Base-by-base conservation (phyloP, 768 basidiomycete genomes). In the Hericium rajendrae region DNA sequence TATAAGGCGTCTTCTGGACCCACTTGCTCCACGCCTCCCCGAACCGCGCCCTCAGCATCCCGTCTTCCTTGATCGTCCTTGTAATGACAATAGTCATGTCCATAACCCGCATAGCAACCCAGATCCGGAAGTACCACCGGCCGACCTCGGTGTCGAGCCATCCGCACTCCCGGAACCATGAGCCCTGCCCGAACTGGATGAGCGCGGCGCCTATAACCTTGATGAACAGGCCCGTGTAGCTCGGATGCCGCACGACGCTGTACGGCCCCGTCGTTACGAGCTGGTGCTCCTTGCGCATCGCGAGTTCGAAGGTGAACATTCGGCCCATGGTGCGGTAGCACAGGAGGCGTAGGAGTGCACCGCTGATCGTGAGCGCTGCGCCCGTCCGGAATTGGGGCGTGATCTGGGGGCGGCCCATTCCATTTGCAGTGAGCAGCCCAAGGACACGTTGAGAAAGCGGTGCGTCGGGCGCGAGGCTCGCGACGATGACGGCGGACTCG, bases 221-320 rank as follows among this genome's bases (percentile, higher is more conserved):
- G 18, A 61, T 11, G 39, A 56, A 2, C 4, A 39, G 13, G 18
- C 61, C 64, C 2, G 57, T 55, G 60, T 70, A 70, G 59, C 54
- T 48, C 11, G 69, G 69, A 53, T 70, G 69, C 12, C 69, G 66
- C 1, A 70, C 68, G 53, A 65, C 20, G 18, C 64, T 51, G 60
- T 70, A 70, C 38, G 68, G 69, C 11, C 68, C 68, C 20, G n/a
- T 38, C 12, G 68, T 69, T 22, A 69, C 57, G 15, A 70, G 63
- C 49, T 51, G 55, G 50, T 70, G 69, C 46, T 62, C 60, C 13
- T 64, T 53, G 28, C 56, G 55, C 9, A 70, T 49, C 13, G 66
- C 54, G 22, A 70, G 55, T 39, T 67, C 60, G 61, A 63, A 66
- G n/a, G 68, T 70, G 64, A 69, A 70, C 58, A 59, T 48, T 6